phyloP scores from a whole-genome alignment of 2,329 filamentous ascomycete genomes.

The Talaromyces atroroseus region DNA sequence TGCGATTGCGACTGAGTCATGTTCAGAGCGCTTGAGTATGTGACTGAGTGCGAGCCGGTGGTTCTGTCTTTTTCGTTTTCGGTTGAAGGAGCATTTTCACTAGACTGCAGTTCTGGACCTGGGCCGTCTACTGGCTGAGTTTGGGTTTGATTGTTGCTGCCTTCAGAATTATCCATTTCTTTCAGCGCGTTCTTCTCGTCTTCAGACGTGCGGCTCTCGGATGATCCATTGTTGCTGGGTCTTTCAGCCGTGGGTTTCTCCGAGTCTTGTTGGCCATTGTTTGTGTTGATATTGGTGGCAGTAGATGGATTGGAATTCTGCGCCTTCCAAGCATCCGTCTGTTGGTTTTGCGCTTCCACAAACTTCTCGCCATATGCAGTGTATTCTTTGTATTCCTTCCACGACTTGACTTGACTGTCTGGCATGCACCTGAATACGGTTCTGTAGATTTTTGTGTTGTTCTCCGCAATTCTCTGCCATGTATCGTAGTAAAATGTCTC shows the following conservation, averaged over 20 bases:
- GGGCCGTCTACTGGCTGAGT: conserved; percentile 16
- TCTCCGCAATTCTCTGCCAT: conserved; percentile 81
- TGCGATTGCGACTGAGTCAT: conserved; percentile 19
- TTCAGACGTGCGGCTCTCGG: conserved; percentile 11
- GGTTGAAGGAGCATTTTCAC: conserved; percentile 20
- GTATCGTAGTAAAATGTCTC: conserved; percentile 78
- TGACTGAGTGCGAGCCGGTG: conserved; percentile 26
- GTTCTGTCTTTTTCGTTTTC: conserved; percentile 18
- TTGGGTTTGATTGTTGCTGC: neutral
- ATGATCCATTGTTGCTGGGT: neutral
- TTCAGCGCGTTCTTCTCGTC: conserved; percentile 43
- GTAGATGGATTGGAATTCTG: neutral
- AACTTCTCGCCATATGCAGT: conserved; percentile 72
- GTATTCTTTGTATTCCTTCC: conserved; percentile 88
- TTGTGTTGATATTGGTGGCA: neutral
- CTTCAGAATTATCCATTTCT: conserved; percentile 21
- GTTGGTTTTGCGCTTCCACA: conserved; percentile 56
- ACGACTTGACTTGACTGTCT: conserved; percentile 86
- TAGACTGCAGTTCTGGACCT: conserved; percentile 16
- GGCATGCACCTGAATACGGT: conserved; percentile 96
- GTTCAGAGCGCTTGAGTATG: conserved; percentile 38
- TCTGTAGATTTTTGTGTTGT: conserved; percentile 93
- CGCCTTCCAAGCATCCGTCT: conserved; percentile 6
- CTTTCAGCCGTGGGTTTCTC: conserved; percentile 1
- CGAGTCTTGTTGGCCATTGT: neutral